Evolutionary conservation across 768 basidiomycete genomes (phyloP).

Genomic region (Ephemerocybe angulata): DNA sequence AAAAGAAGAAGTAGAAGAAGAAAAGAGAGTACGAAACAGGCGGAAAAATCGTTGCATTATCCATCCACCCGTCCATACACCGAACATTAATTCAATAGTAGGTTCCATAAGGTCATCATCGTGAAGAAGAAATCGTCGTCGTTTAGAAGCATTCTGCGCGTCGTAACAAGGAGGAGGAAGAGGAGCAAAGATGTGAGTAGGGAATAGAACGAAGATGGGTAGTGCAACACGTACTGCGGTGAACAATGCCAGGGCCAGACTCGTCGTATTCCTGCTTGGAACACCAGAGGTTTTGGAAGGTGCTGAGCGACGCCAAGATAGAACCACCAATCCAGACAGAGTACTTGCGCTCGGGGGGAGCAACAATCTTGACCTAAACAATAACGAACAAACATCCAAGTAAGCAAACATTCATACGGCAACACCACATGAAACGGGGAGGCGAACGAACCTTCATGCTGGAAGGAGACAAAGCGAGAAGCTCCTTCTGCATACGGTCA

Average conservation of each 20-base stretch:
- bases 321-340: constrained; percentile 84
- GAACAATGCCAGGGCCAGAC: constrained; percentile 62
- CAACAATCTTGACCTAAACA: constrained; percentile 54
- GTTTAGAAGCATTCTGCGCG: neutral
- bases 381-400: neutral
- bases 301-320: constrained; percentile 73
- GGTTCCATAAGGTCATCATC: neutral
- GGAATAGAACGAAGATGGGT: too few relatives aligned
- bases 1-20: too few relatives aligned
- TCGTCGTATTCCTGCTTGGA: constrained; percentile 83
- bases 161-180: neutral
- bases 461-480: constrained; percentile 67
- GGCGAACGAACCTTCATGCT: constrained; percentile 62
- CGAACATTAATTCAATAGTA: constrained; percentile 2
- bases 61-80: neutral
- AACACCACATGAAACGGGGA: neutral
- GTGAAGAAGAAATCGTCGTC: too few relatives aligned
- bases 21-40: too few relatives aligned
- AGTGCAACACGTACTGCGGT: constrained; percentile 53
- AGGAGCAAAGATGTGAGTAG: neutral
- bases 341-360: constrained; percentile 82
- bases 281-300: constrained; percentile 90
- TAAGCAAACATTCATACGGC: neutral
- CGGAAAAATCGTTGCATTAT: too few relatives aligned
- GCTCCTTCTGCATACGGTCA: constrained; percentile 59